Evolutionary conservation across 1,284 basidiomycete genomes (phyloP), one percentile per base, ranked within the genome.

Genomic region (Puccinia triticina): DNA sequence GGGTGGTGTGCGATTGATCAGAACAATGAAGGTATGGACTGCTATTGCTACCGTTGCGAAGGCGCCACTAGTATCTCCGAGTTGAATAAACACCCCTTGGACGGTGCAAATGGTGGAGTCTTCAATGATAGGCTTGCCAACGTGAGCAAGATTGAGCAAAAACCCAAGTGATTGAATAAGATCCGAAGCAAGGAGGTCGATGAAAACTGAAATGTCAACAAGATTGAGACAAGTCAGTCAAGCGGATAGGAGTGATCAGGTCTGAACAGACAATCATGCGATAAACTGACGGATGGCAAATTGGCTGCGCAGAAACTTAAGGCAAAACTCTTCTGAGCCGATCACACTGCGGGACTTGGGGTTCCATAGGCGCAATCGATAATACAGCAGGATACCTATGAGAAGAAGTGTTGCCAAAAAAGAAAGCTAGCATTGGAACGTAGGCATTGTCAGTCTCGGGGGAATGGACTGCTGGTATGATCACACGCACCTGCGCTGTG

Each of bases 261-360:
- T 40, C 37, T 29, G 26, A 37, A 55, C 16, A 23, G 72, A 40
- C 16, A 55, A 57, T 50, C 16, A 46, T 34, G 18, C 1, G 18
- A n/a, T 46, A n/a, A 66, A 74, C 79, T 40, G 12, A 81, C 79
- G 69, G 7, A 81, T 81, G 14, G 71, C 69, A 34, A 81, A 81
- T 74, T 81, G 79, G 71, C 79, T 81, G 21, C 71, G 71, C 46
- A 81, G 71, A 71, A 81, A 81, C 40, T 81, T 81, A 21, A 74
- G 26, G 29, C 71, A 74, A 81, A 81, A 81, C 21, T 73, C 71
- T 37, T 81, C 71, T 57, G 79, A 73, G 21, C 71, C 55, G 37
- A 81, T 72, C 18, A 57, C 69, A 34, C 57, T 59, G 12, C 67
- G 67, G 43, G 59, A 81, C 29, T 32, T 46, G 4, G 79, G 71